Evolutionary conservation across 805 yeast genomes (phyloP).

Genomic region (Spencermartinsiella europaea): DNA sequence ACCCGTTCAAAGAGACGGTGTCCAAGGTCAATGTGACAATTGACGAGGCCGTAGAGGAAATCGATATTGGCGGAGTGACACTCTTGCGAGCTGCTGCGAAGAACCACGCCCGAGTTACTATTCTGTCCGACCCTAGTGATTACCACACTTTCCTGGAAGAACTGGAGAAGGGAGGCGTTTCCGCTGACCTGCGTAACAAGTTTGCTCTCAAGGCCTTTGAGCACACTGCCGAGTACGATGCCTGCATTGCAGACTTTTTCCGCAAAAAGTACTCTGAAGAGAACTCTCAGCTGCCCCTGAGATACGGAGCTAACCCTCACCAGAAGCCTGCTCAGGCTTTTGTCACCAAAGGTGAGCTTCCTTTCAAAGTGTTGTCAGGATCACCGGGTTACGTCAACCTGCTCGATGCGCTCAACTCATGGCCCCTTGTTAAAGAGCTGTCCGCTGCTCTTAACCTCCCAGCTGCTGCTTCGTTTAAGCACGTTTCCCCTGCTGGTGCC

Average conservation of each 20-base stretch:
- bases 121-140: slow-evolving; percentile 90
- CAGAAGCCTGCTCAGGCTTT: slow-evolving; percentile 99
- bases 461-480: slow-evolving; percentile 98
- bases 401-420: slow-evolving; percentile 93
- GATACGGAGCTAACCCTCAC: slow-evolving; percentile 99
- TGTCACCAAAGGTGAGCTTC: slow-evolving; percentile 80
- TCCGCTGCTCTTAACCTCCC: slow-evolving; percentile 92
- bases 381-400: slow-evolving; percentile 97
- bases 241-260: slow-evolving; percentile 93
- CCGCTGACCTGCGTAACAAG: slow-evolving; percentile 67
- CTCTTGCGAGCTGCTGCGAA: slow-evolving; percentile 97
- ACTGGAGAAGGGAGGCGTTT: slow-evolving; percentile 61
- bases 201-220: slow-evolving; percentile 96
- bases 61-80: slow-evolving; percentile 98
- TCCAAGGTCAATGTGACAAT: slow-evolving; percentile 93
- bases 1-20: slow-evolving; percentile 97
- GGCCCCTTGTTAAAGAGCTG: slow-evolving; percentile 98
- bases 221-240: slow-evolving; percentile 96
- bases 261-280: slow-evolving; percentile 94
- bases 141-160: slow-evolving; percentile 84
- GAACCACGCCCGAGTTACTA: slow-evolving; percentile 94
- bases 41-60: slow-evolving; percentile 96
- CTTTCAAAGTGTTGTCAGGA: slow-evolving; percentile 89
- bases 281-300: slow-evolving; percentile 80
- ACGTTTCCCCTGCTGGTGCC: slow-evolving; percentile 98